Conservation (phyloP, 169 alveolate species). For the Blepharisma undulans region DNA sequence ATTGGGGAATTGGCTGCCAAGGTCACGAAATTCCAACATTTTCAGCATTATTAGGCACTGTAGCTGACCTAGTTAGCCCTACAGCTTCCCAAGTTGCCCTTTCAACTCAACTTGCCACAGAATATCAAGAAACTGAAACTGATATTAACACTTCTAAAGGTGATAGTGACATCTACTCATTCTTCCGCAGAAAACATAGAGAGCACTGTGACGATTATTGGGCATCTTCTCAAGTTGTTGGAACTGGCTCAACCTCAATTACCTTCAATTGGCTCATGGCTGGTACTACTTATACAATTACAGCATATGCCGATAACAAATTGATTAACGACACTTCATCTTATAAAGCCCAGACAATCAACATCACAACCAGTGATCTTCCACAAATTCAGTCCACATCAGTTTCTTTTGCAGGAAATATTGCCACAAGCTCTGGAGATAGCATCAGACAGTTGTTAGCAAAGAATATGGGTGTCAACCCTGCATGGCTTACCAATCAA, state of each 20-base stretch:
- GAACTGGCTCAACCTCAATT: background rate
- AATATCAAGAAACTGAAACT: background rate
- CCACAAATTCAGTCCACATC: background rate
- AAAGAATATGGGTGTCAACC: constrained; percentile 1
- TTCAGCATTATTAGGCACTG: too few relatives aligned
- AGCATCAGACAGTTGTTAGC: background rate
- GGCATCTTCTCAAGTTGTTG: background rate
- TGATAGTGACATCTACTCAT: background rate
- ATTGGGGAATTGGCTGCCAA: too few relatives aligned
- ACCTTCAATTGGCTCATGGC: background rate
- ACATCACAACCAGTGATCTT: background rate
- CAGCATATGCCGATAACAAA: constrained; percentile 1
- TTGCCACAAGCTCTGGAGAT: background rate
- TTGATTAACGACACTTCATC: background rate
- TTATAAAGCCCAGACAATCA: background rate
- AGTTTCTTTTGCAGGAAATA: background rate
- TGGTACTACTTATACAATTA: background rate
- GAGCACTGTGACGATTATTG: background rate
- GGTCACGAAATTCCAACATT: too few relatives aligned
- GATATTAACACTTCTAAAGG: background rate
- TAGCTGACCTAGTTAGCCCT: too few relatives aligned
- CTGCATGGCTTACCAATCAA: background rate
- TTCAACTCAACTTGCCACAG: background rate
- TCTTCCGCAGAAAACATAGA: background rate
- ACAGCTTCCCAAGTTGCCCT: too few relatives aligned